phyloP scores from a whole-genome alignment of 164 flowering plant species.

The Pachysandra terminalis region DNA sequence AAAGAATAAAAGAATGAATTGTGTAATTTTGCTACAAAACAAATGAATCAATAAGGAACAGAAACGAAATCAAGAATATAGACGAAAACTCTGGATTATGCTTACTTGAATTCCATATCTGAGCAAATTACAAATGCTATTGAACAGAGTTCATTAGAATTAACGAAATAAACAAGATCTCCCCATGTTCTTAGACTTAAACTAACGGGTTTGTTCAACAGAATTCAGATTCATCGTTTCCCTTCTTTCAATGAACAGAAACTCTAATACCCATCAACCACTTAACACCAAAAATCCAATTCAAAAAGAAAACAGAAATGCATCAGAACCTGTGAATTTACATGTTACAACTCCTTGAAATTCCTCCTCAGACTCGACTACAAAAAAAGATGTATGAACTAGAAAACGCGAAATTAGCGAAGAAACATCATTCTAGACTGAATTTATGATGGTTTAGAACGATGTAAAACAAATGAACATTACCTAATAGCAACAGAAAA shows the following conservation, averaged over 20 bases:
- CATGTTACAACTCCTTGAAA: neutral
- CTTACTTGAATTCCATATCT: slow-evolving; percentile 34
- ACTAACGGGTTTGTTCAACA: slow-evolving; percentile 28
- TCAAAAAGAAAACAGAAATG: slow-evolving; percentile 9
- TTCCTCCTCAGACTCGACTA: neutral
- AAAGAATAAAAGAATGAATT: slow-evolving; percentile 31
- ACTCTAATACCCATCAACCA: slow-evolving; percentile 13
- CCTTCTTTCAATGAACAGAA: slow-evolving; percentile 5
- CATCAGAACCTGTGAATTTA: slow-evolving; percentile 8
- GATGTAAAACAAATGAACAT: slow-evolving; percentile 33
- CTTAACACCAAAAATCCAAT: slow-evolving; percentile 12
- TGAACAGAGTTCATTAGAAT: slow-evolving; percentile 27
- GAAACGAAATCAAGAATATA: slow-evolving; percentile 2
- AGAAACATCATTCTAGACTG: slow-evolving; percentile 25
- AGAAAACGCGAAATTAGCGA: slow-evolving; percentile 25
- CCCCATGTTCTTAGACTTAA: slow-evolving; percentile 30
- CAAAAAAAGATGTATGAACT: neutral
- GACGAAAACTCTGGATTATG: neutral
- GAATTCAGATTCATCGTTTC: slow-evolving; percentile 40
- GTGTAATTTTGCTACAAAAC: slow-evolving; percentile 19
- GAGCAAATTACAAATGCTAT: slow-evolving; percentile 21
- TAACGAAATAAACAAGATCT: slow-evolving; percentile 28
- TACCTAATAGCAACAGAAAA: slow-evolving; percentile 13
- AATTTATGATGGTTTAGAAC: slow-evolving; percentile 16
- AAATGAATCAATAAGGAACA: slow-evolving; percentile 35